phyloP scores from a whole-genome alignment of 2,329 filamentous ascomycete genomes.

The Botryotinia globosa region DNA sequence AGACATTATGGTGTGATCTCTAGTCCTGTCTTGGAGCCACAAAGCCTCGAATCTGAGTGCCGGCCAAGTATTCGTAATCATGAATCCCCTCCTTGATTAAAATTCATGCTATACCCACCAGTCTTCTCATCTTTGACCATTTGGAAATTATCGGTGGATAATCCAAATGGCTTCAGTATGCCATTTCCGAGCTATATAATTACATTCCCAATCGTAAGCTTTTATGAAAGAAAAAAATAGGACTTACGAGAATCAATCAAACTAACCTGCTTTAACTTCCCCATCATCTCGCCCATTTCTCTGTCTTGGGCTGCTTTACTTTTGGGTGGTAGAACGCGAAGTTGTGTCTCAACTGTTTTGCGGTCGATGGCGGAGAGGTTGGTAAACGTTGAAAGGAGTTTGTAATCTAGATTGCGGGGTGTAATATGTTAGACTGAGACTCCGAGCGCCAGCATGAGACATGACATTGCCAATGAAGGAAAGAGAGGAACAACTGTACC shows the following conservation, averaged over 20 bases:
- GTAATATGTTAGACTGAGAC: background rate
- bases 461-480: background rate
- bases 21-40: background rate
- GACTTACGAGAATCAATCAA: slow-evolving; percentile 11
- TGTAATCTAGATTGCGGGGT: slow-evolving; percentile 61
- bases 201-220: slow-evolving; percentile 8
- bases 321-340: slow-evolving; percentile 62
- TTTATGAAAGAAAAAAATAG: background rate
- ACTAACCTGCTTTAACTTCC: slow-evolving; percentile 78
- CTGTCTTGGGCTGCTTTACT: slow-evolving; percentile 77
- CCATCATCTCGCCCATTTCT: slow-evolving; percentile 97
- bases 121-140: slow-evolving; percentile 87
- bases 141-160: slow-evolving; percentile 92
- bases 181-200: slow-evolving; percentile 72
- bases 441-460: background rate
- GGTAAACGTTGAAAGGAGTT: slow-evolving; percentile 55
- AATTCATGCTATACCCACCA: slow-evolving; percentile 94
- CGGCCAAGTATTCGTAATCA: background rate
- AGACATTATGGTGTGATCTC: background rate
- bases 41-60: background rate
- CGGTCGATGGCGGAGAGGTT: slow-evolving; percentile 64
- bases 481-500: slow-evolving; percentile 26
- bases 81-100: slow-evolving; percentile 44
- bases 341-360: slow-evolving; percentile 64
- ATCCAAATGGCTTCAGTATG: slow-evolving; percentile 85